phyloP scores from a whole-genome alignment of 78 protist genomes.

The Dictyostelium firmibasis region DNA sequence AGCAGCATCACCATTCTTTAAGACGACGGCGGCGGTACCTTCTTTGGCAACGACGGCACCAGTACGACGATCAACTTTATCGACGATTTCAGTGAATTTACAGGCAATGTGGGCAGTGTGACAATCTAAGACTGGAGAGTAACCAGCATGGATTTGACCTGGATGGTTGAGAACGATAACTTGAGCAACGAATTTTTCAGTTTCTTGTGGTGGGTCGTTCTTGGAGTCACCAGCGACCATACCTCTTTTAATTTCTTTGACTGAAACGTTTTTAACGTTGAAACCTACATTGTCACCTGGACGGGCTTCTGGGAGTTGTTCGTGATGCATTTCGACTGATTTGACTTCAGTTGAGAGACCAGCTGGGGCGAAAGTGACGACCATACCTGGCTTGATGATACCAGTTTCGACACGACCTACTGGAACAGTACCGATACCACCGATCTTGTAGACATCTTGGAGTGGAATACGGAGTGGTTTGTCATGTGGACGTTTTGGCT shows the following conservation, averaged over 20 bases:
- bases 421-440: slow-evolving; percentile 98
- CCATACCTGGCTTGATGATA: slow-evolving; percentile 93
- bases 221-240: slow-evolving; percentile 93
- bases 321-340: slow-evolving; percentile 99
- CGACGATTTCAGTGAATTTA: slow-evolving; percentile 90
- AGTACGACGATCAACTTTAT: slow-evolving; percentile 95
- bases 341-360: slow-evolving; percentile 93
- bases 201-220: slow-evolving; percentile 92
- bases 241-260: slow-evolving; percentile 97
- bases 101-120: slow-evolving; percentile 99
- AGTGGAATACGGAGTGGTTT: slow-evolving; percentile 98
- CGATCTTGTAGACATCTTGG: slow-evolving; percentile 98
- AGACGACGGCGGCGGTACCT: slow-evolving; percentile 22
- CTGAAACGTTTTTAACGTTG: slow-evolving; percentile 96
- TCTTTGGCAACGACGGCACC: slow-evolving; percentile 84
- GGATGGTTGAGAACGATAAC: slow-evolving; percentile 98
- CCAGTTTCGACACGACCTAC: slow-evolving; percentile 99
- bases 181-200: slow-evolving; percentile 95
- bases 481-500: slow-evolving; percentile 95
- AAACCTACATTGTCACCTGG: slow-evolving; percentile 99
- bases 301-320: slow-evolving; percentile 87
- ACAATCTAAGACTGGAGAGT: slow-evolving; percentile 98
- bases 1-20: slow-evolving; percentile 94
- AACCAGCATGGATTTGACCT: slow-evolving; percentile 94
- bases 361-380: slow-evolving; percentile 96